Evolutionary conservation across 2,329 filamentous ascomycete species (phyloP), one percentile per base, ranked within the genome.

Genomic region (Sarocladiaceae sp.): DNA sequence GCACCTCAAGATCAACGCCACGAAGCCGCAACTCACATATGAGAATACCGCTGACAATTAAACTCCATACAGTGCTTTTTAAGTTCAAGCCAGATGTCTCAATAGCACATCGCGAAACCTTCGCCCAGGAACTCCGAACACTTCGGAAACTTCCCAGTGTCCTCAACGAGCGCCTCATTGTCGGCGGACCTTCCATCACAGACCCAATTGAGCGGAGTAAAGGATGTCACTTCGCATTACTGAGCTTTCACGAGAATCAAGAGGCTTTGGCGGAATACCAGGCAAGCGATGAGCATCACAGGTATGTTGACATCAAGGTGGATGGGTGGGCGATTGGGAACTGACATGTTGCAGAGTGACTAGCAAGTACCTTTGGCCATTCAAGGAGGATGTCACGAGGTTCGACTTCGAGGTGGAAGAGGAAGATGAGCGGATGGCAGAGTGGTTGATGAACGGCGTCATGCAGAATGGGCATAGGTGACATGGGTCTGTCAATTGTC

Each of bases 321-420:
- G 17, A 17, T 42, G 39, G 39, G 29, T 15, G 10, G 10, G 5
- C n/a, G 39, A 10, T 25, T 10, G 39, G 8, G 39, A 8, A 42
- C 7, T 22, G 39, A 42, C 20, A 5, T 23, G 17, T 4, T 3
- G 2, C 36, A 81, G 78, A 49, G 75, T 80, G 0, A 80, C 77
- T 0, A 72, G 67, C 26, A 71, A 68, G 3, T 76, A 74, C 49
- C 62, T 82, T 7, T 78, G 73, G 62, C 78, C 78, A 0, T 81
- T 70, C 57, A 75, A 73, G 17, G 77, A 81, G 49, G 76, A 80
- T 52, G 62, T 81, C 1, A 68, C 70, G 15, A 66, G 78, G 17
- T 81, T 80, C 57, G 78, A 81, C 56, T 80, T 81, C 55, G 77
- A 81, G 51, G 72, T 78, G 20, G 69, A 71, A n/a, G 26, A 48